Evolutionary conservation across 495 filamentous ascomycete species (phyloP).

Genomic region (Penicillium robsamsonii): DNA sequence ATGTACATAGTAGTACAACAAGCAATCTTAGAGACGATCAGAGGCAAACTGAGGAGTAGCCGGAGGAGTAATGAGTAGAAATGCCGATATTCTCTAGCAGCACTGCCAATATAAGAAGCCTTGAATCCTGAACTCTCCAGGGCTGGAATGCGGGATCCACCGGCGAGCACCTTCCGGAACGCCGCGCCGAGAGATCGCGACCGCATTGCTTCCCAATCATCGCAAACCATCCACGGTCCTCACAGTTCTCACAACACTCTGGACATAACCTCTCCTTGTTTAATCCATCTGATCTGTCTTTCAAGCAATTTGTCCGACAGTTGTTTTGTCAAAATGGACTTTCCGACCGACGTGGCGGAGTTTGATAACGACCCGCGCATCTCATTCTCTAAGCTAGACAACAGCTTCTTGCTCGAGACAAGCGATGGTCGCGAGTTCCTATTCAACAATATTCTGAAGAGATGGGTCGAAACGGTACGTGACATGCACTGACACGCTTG

Average conservation of each 20-base stretch:
- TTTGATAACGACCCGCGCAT: slow-evolving; percentile 83
- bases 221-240: background rate
- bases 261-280: no score
- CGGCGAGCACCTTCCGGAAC: background rate
- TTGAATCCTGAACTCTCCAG: background rate
- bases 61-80: background rate
- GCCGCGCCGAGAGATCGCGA: background rate
- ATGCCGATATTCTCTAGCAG: background rate
- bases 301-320: no score
- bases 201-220: background rate
- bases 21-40: background rate
- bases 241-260: background rate
- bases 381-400: slow-evolving; percentile 76
- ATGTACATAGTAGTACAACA: background rate
- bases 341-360: slow-evolving; percentile 68
- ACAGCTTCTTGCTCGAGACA: slow-evolving; percentile 79
- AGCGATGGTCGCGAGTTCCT: slow-evolving; percentile 85
- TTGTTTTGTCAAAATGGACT: slow-evolving; percentile 25
- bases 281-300: no score
- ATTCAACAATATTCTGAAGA: slow-evolving; percentile 66
- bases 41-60: background rate
- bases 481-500: slow-evolving; percentile 12
- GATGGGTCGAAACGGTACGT: slow-evolving; percentile 76
- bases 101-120: no score
- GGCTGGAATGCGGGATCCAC: background rate